These are phyloP conservation scores for Botryosphaeria dothidea DNA, from an alignment of 2,329 filamentous ascomycete genomes.

Conservation along the genomic window DNA sequence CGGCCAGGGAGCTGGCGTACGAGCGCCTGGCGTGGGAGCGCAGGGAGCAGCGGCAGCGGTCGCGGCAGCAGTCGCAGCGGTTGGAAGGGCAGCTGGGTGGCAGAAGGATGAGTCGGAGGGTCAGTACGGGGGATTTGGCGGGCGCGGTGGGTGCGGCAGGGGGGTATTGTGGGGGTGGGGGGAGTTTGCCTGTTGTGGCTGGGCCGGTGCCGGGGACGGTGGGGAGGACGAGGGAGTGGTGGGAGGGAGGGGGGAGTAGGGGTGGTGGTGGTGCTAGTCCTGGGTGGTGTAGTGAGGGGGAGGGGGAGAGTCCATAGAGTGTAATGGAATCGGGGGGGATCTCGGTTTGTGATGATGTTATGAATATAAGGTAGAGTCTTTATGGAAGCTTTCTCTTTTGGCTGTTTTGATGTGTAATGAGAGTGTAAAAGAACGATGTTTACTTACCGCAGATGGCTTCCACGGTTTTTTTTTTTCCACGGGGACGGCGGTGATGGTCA, in stretches of 20 bases:
- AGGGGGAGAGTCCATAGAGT: not conserved
- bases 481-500: too few relatives aligned
- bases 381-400: too few relatives aligned
- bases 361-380: too few relatives aligned
- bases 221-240: not conserved
- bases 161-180: not conserved
- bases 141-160: not conserved
- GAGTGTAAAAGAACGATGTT: too few relatives aligned
- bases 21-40: conserved; percentile 42
- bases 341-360: too few relatives aligned
- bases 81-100: not conserved
- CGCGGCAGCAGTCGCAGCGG: not conserved
- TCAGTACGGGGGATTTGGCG: not conserved
- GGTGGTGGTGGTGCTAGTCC: not conserved
- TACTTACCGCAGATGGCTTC: too few relatives aligned
- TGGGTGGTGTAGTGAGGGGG: not conserved
- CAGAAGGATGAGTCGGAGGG: not conserved
- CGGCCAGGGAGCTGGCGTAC: conserved; percentile 38
- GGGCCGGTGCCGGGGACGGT: too few relatives aligned
- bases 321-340: too few relatives aligned
- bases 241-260: too few relatives aligned
- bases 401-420: too few relatives aligned
- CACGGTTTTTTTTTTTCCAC: too few relatives aligned
- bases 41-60: conserved; percentile 23
- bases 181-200: too few relatives aligned